These are phyloP conservation scores for Ogataea chonburiensis DNA, from an alignment of 805 yeast genomes.

Conservation along the genomic window DNA sequence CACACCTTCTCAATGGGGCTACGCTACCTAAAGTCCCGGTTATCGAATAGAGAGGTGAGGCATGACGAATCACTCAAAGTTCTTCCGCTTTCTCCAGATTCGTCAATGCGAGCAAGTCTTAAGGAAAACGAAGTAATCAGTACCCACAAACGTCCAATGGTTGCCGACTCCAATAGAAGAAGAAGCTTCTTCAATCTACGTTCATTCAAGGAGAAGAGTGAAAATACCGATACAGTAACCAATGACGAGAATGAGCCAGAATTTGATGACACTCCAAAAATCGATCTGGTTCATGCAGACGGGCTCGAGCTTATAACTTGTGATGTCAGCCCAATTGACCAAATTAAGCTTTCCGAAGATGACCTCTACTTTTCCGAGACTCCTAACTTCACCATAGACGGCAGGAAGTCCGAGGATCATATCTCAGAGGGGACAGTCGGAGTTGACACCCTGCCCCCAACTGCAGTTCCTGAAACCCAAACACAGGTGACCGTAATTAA, in stretches of 20 bases:
- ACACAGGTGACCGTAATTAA: slow-evolving; percentile 2
- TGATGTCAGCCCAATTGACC: slow-evolving; percentile 13
- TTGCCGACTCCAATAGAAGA: slow-evolving; percentile 9
- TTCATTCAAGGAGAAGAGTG: slow-evolving; percentile 14
- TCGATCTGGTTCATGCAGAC: slow-evolving; percentile 14
- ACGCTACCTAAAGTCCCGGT: slow-evolving; percentile 24
- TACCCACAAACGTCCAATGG: slow-evolving; percentile 7
- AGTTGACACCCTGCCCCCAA: slow-evolving; percentile 7
- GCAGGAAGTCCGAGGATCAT: slow-evolving; percentile 1
- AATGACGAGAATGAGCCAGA: slow-evolving; percentile 1
- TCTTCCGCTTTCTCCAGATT: slow-evolving; percentile 6
- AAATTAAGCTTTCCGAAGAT: slow-evolving; percentile 8
- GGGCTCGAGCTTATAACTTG: slow-evolving; percentile 7
- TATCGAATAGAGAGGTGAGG: slow-evolving; percentile 20
- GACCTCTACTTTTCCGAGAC: slow-evolving; percentile 1
- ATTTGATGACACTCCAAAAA: slow-evolving; percentile 10
- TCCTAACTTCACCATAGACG: slow-evolving; percentile 3
- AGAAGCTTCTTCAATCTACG: slow-evolving; percentile 21
- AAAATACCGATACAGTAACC: neutral
- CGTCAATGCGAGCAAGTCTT: slow-evolving; percentile 4
- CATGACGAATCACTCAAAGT: slow-evolving; percentile 6
- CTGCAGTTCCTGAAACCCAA: neutral
- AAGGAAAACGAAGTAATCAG: slow-evolving; percentile 17
- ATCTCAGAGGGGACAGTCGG: slow-evolving; percentile 4
- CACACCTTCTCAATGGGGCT: slow-evolving; percentile 24